Conservation (phyloP, 2,329 filamentous ascomycete genomes). For the Diaporthe destruens region DNA sequence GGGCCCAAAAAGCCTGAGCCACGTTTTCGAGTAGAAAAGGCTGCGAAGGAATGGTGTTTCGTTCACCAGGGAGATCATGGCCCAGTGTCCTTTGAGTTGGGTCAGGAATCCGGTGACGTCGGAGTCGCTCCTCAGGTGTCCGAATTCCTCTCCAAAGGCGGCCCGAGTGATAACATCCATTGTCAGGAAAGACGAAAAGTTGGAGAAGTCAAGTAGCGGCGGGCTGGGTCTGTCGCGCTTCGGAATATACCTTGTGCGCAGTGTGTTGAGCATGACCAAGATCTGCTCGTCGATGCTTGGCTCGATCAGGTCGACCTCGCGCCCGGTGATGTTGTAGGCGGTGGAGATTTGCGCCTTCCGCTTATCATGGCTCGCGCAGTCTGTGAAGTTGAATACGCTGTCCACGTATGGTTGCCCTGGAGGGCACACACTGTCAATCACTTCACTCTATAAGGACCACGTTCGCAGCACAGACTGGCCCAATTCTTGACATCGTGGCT, state of each 20-base stretch:
- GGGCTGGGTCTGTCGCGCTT: neutral
- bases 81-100: slow-evolving; percentile 37
- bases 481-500: neutral
- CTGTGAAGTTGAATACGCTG: slow-evolving; percentile 26
- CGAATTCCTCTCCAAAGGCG: slow-evolving; percentile 60
- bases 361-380: slow-evolving; percentile 48
- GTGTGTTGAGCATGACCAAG: slow-evolving; percentile 6
- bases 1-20: slow-evolving; percentile 54
- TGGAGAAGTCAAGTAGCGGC: slow-evolving; percentile 57
- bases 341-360: slow-evolving; percentile 45
- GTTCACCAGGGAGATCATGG: slow-evolving; percentile 55
- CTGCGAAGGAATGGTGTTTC: slow-evolving; percentile 52
- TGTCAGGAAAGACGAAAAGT: slow-evolving; percentile 61
- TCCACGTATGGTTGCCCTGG: slow-evolving; percentile 29
- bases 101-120: slow-evolving; percentile 59
- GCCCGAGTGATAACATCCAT: slow-evolving; percentile 64
- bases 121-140: slow-evolving; percentile 56
- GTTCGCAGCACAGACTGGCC: neutral
- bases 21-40: slow-evolving; percentile 43
- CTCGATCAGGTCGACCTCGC: slow-evolving; percentile 48
- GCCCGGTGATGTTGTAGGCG: slow-evolving; percentile 46
- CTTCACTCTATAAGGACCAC: neutral
- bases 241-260: slow-evolving; percentile 18
- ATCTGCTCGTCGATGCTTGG: slow-evolving; percentile 40
- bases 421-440: neutral